Evolutionary conservation across 106 monocot species (phyloP).

Genomic region (Narthecium ossifragum): DNA sequence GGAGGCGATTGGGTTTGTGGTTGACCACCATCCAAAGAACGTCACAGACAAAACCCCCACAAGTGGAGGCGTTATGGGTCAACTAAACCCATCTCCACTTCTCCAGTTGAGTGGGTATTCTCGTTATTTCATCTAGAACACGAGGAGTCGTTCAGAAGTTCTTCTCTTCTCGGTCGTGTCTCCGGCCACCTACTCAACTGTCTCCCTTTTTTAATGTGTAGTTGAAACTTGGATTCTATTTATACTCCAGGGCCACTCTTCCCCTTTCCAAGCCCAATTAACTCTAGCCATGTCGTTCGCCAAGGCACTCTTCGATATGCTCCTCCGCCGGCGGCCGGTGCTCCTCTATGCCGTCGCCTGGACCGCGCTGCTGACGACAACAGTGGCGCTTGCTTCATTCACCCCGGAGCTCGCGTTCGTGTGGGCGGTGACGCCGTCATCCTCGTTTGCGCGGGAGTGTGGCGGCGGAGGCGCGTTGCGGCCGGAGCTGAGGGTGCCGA

Average conservation of each 20-base stretch:
- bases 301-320: neutral
- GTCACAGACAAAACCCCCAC: neutral
- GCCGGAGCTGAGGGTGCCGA: conserved; percentile 22
- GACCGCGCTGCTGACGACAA: conserved; percentile 37
- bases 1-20: neutral
- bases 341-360: conserved; percentile 37
- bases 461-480: too few relatives aligned
- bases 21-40: neutral
- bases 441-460: conserved; percentile 23
- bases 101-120: neutral
- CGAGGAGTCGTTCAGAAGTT: conserved; percentile 1
- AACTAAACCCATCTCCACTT: neutral
- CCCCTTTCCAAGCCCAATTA: neutral
- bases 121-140: neutral
- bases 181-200: conserved; percentile 5
- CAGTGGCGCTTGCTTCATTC: conserved; percentile 44
- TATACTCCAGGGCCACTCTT: neutral
- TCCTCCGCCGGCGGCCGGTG: conserved; percentile 23
- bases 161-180: neutral
- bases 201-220: neutral
- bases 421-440: conserved; percentile 34
- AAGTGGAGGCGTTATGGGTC: neutral
- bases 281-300: conserved; percentile 6
- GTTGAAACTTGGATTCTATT: neutral
- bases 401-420: conserved; percentile 66